phyloP scores from a whole-genome alignment of 2,329 filamentous ascomycete genomes.

The Magnaporthiopsis incrustans region DNA sequence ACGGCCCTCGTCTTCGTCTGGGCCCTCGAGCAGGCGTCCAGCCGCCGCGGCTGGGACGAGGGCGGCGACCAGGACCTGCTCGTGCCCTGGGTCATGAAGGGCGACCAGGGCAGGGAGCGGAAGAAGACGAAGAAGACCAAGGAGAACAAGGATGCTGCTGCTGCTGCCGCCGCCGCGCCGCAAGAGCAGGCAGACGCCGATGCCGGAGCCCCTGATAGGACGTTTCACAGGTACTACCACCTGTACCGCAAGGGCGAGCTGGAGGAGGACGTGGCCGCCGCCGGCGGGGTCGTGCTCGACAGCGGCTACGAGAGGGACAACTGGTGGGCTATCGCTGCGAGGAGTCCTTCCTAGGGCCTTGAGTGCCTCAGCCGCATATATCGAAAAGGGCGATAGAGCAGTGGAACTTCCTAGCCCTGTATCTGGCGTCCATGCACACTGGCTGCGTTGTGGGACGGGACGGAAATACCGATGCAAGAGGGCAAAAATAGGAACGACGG shows the following conservation, averaged over 20 bases:
- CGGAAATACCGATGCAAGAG: not conserved
- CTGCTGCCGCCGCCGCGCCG: not conserved
- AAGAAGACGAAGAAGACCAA: slow-evolving; percentile 12
- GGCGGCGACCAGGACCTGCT: slow-evolving; percentile 81
- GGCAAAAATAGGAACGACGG: not conserved
- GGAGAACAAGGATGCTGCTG: not conserved
- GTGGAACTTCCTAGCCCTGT: not conserved
- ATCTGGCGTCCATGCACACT: too few relatives aligned
- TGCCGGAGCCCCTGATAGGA: slow-evolving; percentile 32
- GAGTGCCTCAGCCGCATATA: too few relatives aligned
- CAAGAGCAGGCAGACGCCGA: not conserved
- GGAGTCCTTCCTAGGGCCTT: not conserved
- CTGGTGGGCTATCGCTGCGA: slow-evolving; percentile 74
- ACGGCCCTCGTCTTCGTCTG: slow-evolving; percentile 78
- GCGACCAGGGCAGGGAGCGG: slow-evolving; percentile 21
- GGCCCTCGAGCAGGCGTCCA: slow-evolving; percentile 86
- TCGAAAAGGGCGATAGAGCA: not conserved
- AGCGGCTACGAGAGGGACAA: slow-evolving; percentile 95
- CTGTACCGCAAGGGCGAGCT: slow-evolving; percentile 82
- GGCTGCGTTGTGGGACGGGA: not conserved
- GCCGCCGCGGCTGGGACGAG: slow-evolving; percentile 82
- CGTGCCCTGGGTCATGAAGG: slow-evolving; percentile 82
- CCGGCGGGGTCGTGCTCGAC: slow-evolving; percentile 68
- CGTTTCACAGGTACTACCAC: slow-evolving; percentile 90
- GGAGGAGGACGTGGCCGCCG: slow-evolving; percentile 66